Evolutionary conservation across 768 basidiomycete species (phyloP), one percentile per base, ranked within the genome.

Genomic region (Lactarius psammicola): DNA sequence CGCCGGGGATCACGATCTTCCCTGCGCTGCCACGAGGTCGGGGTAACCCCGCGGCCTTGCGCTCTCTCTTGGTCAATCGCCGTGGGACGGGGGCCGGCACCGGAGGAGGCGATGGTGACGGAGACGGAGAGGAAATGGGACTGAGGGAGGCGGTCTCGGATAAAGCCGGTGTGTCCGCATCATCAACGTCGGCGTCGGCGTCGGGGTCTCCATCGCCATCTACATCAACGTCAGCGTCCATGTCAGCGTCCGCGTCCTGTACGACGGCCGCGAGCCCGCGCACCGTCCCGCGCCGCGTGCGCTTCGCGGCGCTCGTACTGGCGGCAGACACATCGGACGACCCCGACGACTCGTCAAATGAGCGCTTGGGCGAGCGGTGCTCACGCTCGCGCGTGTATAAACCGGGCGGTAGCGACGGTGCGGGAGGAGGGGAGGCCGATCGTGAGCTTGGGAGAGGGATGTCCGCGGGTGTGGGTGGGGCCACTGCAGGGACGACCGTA

Each of bases 11-110:
- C 71, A 81, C 70, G 64, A 81, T 81, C 79, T 82, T 88, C 42
- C 89, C 89, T 49, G 82, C 81, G 60, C 80, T 73, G 23, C 64
- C 56, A 4, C 83, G 78, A 0, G 79, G 72, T 72, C 86, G 89
- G 0, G 89, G 88, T 51, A 92, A 73, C 1, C 88, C 87, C 13
- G 87, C 78, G n/a, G 78, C 79, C 76, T 87, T 92, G 38, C 87
- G 80, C 75, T 93, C 84, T 26, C 89, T 78, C 56, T 87, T 77
- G 8, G 89, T 92, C 55, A 92, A 61, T 7, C 79, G 80, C 55
- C 46, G 60, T 10, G 60, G 28, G 42, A 76, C 80, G 68, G 78
- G 77, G 5, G 68, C 65, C 6, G 74, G 69, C 20, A 70, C 68
- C 4, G 74, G 71, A 15, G 74, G 71, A 4, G 75, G 73, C 26